Evolutionary conservation across 176 grass and related monocot species (phyloP).

Genomic region (Ensete glaucum): DNA sequence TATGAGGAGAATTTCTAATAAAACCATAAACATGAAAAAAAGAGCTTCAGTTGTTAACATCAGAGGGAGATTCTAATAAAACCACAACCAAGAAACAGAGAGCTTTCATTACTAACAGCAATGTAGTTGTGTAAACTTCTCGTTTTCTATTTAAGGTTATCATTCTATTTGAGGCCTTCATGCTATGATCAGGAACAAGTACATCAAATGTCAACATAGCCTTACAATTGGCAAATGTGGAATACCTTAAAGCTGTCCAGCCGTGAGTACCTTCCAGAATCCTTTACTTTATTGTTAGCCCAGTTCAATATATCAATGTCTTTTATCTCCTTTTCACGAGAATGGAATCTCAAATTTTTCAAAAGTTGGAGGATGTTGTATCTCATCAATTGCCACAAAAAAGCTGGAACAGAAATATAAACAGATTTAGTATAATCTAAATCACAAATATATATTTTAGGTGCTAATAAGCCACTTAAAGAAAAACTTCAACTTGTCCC

Average conservation of each 20-base stretch:
- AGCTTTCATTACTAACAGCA: not conserved
- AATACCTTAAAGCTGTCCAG: slow-evolving; percentile 72
- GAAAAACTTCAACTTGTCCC: not conserved
- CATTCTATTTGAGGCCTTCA: too few species aligned
- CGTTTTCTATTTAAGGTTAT: not conserved
- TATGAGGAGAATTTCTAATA: not conserved
- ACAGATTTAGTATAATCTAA: not conserved
- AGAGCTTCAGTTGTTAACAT: not conserved
- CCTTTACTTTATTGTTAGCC: slow-evolving; percentile 59
- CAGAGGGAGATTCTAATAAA: not conserved
- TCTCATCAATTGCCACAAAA: slow-evolving; percentile 79
- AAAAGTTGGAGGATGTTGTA: slow-evolving; percentile 70
- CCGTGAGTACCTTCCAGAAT: slow-evolving; percentile 41
- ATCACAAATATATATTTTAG: not conserved
- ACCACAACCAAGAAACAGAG: not conserved
- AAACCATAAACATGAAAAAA: not conserved
- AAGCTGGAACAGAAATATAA: slow-evolving; percentile 31
- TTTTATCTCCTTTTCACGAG: slow-evolving; percentile 51
- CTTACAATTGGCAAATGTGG: not conserved
- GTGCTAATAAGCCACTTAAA: not conserved
- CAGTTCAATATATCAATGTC: slow-evolving; percentile 60
- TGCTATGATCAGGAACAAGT: not conserved
- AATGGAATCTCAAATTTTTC: slow-evolving; percentile 57
- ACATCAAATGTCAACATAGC: not conserved
- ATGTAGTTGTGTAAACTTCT: not conserved